Conservation (phyloP, 331 rosid genomes). For the Telfairia occidentalis region DNA sequence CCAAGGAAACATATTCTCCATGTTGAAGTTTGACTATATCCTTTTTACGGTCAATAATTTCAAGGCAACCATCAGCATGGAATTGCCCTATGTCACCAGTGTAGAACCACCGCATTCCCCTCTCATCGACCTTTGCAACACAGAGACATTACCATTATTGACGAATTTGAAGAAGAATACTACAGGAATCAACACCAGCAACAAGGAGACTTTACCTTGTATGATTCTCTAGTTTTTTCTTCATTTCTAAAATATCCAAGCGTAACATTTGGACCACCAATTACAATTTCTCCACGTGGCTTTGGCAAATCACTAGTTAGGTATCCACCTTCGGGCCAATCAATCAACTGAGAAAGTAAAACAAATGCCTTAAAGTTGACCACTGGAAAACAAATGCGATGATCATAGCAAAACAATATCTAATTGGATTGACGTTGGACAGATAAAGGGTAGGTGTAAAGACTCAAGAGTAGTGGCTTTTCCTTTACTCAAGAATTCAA, state of each 20-base stretch:
- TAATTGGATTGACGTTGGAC: not conserved
- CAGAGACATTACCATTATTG: not conserved
- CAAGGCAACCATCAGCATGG: slow-evolving; percentile 88
- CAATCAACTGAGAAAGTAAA: slow-evolving; percentile 54
- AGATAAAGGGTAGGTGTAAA: not conserved
- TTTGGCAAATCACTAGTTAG: slow-evolving; percentile 48
- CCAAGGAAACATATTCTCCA: slow-evolving; percentile 94
- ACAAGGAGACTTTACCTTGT: slow-evolving; percentile 43
- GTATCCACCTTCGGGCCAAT: slow-evolving; percentile 97
- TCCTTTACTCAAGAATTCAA: not conserved
- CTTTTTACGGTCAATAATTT: slow-evolving; percentile 90
- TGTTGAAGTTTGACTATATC: slow-evolving; percentile 97
- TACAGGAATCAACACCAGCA: not conserved
- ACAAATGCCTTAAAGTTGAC: slow-evolving; percentile 15
- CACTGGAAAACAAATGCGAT: not conserved
- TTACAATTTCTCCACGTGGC: slow-evolving; percentile 92
- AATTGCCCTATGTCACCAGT: slow-evolving; percentile 85
- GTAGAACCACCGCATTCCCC: slow-evolving; percentile 87
- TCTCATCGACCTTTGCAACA: slow-evolving; percentile 63
- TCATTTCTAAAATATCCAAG: slow-evolving; percentile 92
- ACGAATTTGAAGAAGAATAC: not conserved
- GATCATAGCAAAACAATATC: not conserved
- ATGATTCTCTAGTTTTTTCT: slow-evolving; percentile 75
- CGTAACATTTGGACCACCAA: slow-evolving; percentile 92
- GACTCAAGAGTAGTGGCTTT: not conserved